Evolutionary conservation across 768 basidiomycete genomes (phyloP).

Genomic region (Pulveroboletus ravenelii): DNA sequence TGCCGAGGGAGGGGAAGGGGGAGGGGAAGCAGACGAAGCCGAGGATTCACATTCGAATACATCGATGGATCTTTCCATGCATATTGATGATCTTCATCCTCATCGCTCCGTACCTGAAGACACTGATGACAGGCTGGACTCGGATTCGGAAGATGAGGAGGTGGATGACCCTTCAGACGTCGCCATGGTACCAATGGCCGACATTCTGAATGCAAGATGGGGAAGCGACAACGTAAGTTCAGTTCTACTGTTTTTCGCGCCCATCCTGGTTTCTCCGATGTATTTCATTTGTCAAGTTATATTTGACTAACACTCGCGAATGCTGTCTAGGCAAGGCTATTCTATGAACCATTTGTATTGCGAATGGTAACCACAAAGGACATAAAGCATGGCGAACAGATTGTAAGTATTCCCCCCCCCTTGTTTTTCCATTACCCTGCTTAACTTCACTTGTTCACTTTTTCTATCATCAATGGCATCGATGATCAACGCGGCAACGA

Average conservation of each 20-base stretch:
- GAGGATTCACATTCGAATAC: constrained; percentile 21
- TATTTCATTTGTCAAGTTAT: neutral
- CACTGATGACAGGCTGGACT: constrained; percentile 31
- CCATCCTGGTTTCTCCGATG: neutral
- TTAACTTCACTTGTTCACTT: neutral
- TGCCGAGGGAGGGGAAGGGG: constrained; percentile 34
- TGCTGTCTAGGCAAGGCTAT: constrained; percentile 67
- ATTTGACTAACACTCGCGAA: neutral
- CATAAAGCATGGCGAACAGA: constrained; percentile 79
- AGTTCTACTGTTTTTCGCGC: neutral
- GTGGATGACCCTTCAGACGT: constrained; percentile 60
- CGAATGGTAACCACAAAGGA: constrained; percentile 77
- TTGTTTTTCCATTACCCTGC: neutral
- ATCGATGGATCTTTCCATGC: constrained; percentile 25
- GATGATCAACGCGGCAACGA: neutral
- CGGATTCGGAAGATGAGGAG: constrained; percentile 40
- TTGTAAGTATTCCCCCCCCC: constrained; percentile 48
- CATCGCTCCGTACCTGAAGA: constrained; percentile 1
- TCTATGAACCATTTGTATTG: constrained; percentile 66
- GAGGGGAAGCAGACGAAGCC: constrained; percentile 28
- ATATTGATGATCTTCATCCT: constrained; percentile 24
- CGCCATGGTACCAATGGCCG: constrained; percentile 94
- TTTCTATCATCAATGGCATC: neutral
- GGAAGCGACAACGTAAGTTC: constrained; percentile 76
- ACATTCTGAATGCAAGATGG: constrained; percentile 89